These are phyloP conservation scores for Agrocybe praecox DNA, from an alignment of 768 basidiomycete species.

Conservation along the genomic window DNA sequence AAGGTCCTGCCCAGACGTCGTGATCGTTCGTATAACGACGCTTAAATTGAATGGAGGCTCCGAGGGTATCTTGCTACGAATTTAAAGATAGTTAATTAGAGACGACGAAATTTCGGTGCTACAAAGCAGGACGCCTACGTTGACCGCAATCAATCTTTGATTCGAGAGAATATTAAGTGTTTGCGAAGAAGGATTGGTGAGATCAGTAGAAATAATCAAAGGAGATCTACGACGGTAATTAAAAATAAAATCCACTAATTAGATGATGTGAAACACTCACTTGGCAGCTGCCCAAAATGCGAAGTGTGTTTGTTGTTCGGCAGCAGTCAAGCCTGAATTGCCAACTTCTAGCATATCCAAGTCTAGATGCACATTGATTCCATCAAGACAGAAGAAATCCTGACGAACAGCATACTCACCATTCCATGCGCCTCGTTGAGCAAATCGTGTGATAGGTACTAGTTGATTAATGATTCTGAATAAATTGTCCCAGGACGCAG, in stretches of 20 bases:
- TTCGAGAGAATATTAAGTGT: conserved; percentile 43
- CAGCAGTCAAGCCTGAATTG: conserved; percentile 41
- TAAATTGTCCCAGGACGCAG: conserved; percentile 47
- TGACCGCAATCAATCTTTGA: conserved; percentile 42
- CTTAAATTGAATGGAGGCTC: conserved; percentile 45
- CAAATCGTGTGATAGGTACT: conserved; percentile 51
- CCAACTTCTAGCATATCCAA: conserved; percentile 58
- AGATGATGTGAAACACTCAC: conserved; percentile 20
- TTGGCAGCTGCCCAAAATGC: conserved; percentile 58
- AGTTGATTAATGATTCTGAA: conserved; percentile 54
- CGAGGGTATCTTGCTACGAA: conserved; percentile 47
- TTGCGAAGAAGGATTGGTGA: conserved; percentile 32
- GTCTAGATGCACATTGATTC: conserved; percentile 29
- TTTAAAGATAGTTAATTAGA: background rate
- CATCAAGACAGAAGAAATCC: too few relatives aligned
- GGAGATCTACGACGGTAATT: conserved; percentile 32
- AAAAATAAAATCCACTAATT: background rate
- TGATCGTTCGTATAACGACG: conserved; percentile 51
- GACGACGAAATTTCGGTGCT: background rate
- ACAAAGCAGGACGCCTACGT: conserved; percentile 28
- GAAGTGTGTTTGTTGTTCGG: conserved; percentile 50
- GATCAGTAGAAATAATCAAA: conserved; percentile 45
- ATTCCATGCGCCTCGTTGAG: conserved; percentile 47
- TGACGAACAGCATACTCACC: conserved; percentile 19
- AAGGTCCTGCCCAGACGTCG: conserved; percentile 51